phyloP scores from a whole-genome alignment of 163 green algal species.

The Picocystis sp. region DNA sequence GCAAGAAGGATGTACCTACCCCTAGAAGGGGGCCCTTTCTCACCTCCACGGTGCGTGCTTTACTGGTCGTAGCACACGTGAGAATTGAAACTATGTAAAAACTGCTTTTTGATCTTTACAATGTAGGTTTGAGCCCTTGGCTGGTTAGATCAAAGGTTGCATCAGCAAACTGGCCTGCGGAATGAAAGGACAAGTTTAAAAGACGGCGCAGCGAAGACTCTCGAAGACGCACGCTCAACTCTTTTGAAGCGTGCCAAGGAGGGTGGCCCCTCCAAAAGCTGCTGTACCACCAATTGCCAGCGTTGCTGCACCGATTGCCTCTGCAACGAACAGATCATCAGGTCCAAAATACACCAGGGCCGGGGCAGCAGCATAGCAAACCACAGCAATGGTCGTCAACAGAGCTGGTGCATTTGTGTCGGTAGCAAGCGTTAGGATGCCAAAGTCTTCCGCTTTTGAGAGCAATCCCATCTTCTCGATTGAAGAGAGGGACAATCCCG shows the following conservation, averaged over 20 bases:
- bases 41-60: too few species aligned
- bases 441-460: slow-evolving; percentile 20
- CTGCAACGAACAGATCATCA: slow-evolving; percentile 30
- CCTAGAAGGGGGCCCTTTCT: neutral
- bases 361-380: slow-evolving; percentile 24
- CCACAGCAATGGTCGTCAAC: slow-evolving; percentile 28
- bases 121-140: too few species aligned
- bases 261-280: slow-evolving; percentile 24
- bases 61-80: too few species aligned
- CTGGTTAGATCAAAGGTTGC: too few species aligned
- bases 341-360: slow-evolving; percentile 36
- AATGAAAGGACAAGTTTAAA: too few species aligned
- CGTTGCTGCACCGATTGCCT: slow-evolving; percentile 19
- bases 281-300: slow-evolving; percentile 25
- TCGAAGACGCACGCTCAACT: too few species aligned
- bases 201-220: too few species aligned
- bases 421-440: neutral
- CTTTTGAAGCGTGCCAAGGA: slow-evolving; percentile 33
- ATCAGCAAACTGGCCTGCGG: too few species aligned
- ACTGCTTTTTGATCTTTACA: too few species aligned
- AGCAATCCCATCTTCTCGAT: slow-evolving; percentile 28
- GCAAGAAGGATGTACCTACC: slow-evolving; percentile 9
- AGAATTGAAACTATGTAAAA: too few species aligned
- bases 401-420: slow-evolving; percentile 32
- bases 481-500: slow-evolving; percentile 17